Evolutionary conservation across 495 filamentous ascomycete genomes (phyloP).

Genomic region (Bacidia rubella): DNA sequence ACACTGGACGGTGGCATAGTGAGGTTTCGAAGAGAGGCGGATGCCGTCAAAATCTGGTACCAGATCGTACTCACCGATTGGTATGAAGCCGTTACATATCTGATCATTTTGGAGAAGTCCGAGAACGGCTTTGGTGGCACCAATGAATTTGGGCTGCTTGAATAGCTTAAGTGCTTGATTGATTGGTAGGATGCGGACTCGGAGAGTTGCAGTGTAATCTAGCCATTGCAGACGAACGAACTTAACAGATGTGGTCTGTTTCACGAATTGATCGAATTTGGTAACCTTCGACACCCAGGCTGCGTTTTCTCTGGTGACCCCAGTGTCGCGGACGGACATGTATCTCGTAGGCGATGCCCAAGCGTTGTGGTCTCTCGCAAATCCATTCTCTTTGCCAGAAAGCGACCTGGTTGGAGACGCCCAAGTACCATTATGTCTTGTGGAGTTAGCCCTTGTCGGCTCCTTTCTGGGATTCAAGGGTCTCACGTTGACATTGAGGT

Average conservation of each 20-base stretch:
- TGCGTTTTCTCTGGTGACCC: background rate
- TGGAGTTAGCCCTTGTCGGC: too few relatives aligned
- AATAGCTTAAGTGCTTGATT: conserved; percentile 47
- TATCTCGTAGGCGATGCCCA: too few relatives aligned
- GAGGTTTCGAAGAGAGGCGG: conserved; percentile 31
- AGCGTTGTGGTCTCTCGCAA: too few relatives aligned
- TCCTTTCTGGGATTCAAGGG: too few relatives aligned
- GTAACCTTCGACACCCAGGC: background rate
- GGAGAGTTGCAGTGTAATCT: conserved; percentile 58
- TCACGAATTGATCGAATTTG: conserved; percentile 19
- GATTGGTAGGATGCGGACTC: conserved; percentile 59
- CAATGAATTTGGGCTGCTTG: conserved; percentile 36
- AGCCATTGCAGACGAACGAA: conserved; percentile 65
- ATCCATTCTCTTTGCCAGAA: too few relatives aligned
- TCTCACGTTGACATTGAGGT: too few relatives aligned
- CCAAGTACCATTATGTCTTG: too few relatives aligned
- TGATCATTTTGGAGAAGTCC: conserved; percentile 47
- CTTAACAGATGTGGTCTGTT: conserved; percentile 28
- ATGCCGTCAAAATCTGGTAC: conserved; percentile 48
- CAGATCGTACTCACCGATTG: conserved; percentile 47
- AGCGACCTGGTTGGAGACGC: too few relatives aligned
- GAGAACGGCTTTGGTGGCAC: conserved; percentile 40
- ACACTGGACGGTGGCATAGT: conserved; percentile 47
- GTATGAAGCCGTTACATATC: conserved; percentile 26
- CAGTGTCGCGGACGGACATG: too few relatives aligned